Evolutionary conservation across 306 rosid species (phyloP), one percentile per base, ranked within the genome.

Genomic region (Alnus glutinosa): DNA sequence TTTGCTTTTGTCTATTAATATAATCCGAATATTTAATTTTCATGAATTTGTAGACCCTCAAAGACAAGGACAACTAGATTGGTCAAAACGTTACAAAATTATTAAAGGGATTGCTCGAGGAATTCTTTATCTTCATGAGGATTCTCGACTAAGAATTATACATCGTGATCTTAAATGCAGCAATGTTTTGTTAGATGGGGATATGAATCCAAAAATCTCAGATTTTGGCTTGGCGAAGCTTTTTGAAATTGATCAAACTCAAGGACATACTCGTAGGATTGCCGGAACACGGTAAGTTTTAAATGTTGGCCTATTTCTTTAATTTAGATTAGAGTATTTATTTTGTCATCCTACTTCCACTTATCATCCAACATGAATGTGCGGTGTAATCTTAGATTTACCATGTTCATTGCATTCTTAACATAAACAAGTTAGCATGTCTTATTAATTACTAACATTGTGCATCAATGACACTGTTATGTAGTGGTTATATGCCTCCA

Each of bases 1-100:
- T 23, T 23, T 23, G 28, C 28, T 23, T 23, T 23, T 23, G 28
- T 23, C 28, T 23, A 23, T 23, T 23, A 23, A 23, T 23, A 23
- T 36, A 36, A 36, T 3, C 2, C 0, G 1, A 36, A 36, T 36
- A 18, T 11, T 18, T 28, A n/a, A 1, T 47, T 42, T 19, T 59
- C 1, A 4, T 37, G 19, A 34, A 78, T 75, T 51, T 39, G 50
- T 18, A 85, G 87, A 88, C 8, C 72, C 71, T 4, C 52, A 62
- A 50, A 85, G 74, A 67, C 71, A 44, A 36, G 77, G 1, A 5
- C 80, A 75, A 51, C 30, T 90, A 19, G 77, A 83, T 79, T 90
- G 92, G 90, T 7, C 73, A 15, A 77, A 13, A 73, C 80, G 87
- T 30, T 85, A 82, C 79, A 80, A 34, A 46, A 81, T 88, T 7